Evolutionary conservation across 352 stramenopile species (phyloP), one percentile per base, ranked within the genome.

Genomic region (Phytophthora hibernalis): DNA sequence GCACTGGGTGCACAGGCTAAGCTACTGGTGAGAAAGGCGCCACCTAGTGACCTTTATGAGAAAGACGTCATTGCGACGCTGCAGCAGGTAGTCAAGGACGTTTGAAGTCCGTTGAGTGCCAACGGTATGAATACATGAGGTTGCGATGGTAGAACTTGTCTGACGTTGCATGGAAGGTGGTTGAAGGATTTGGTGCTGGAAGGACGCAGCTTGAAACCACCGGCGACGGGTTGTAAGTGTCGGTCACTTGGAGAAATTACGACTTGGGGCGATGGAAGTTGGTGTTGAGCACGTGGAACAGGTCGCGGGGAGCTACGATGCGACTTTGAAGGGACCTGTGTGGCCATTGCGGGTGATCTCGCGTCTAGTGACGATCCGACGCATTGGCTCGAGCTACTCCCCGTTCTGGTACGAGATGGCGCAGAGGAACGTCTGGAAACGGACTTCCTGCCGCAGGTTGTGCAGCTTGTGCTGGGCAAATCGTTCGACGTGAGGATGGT

Each of bases 391-490:
- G 63, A 73, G 11, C 43, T 84, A 35, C 12, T 89, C 6, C 1
- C n/a, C 3, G 10, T 26, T 15, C 2, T 48, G 42, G 42, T 26
- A 16, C 42, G 20, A 10, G 22, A 48, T 26, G 5, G 42, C 57
- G 4, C 22, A 81, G 2, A 22, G 8, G 67, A 90, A 13, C 80
- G 74, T 3, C 59, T 92, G 18, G 78, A 85, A 24, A 68, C 45
- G 3, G 80, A 87, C 16, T 79, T 93, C 15, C 48, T 91, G 12
- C 83, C 81, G 7, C 80, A 91, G 42, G 53, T 85, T 15, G 76
- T 87, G 37, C 83, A 89, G 42, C 37, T 89, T 21, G 45, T 92
- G 24, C 56, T 94, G 18, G 50, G 54, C 13, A 72, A 68, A 40
- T 51, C 64, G n/a, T 77, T 87, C 37, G 52, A 61, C 12, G n/a